These are phyloP conservation scores for Bathelium albidoporum DNA, from an alignment of 495 filamentous ascomycete species.

Conservation along the genomic window DNA sequence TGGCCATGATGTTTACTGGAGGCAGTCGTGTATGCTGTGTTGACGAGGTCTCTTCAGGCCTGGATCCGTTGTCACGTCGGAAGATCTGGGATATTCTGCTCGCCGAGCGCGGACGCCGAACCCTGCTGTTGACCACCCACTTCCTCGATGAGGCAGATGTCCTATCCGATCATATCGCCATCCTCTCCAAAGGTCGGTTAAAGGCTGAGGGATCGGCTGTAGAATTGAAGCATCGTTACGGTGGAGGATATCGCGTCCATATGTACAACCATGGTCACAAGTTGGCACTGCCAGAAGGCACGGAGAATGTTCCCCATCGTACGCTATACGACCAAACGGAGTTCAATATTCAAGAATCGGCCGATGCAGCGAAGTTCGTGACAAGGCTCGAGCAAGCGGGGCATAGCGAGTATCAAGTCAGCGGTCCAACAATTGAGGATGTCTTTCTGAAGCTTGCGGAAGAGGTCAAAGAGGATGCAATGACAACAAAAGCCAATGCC, in stretches of 20 bases:
- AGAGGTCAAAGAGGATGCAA: conserved; percentile 37
- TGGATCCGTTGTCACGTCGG: conserved; percentile 68
- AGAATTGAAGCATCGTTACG: conserved; percentile 28
- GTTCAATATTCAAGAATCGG: conserved; percentile 55
- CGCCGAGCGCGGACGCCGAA: conserved; percentile 63
- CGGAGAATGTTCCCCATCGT: conserved; percentile 47
- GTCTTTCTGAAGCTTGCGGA: conserved; percentile 73
- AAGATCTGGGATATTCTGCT: conserved; percentile 89
- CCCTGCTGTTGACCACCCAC: conserved; percentile 73
- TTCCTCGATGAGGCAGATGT: conserved; percentile 35
- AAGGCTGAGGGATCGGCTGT: conserved; percentile 27
- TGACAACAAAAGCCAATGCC: conserved; percentile 5
- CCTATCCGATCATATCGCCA: conserved; percentile 31
- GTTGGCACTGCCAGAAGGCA: conserved; percentile 35
- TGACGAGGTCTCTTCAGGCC: conserved; percentile 73
- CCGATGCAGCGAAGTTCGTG: conserved; percentile 55
- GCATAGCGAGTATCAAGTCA: conserved; percentile 25
- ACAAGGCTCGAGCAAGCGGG: conserved; percentile 48
- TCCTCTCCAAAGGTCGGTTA: conserved; percentile 30
- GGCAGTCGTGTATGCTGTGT: conserved; percentile 77
- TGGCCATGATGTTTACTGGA: conserved; percentile 88
- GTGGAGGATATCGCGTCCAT: conserved; percentile 64
- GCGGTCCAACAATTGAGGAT: conserved; percentile 60
- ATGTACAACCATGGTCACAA: conserved; percentile 44
- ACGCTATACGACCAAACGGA: conserved; percentile 56